These are phyloP conservation scores for Ogataea salicorniae DNA, from an alignment of 805 yeast genomes.

Conservation along the genomic window DNA sequence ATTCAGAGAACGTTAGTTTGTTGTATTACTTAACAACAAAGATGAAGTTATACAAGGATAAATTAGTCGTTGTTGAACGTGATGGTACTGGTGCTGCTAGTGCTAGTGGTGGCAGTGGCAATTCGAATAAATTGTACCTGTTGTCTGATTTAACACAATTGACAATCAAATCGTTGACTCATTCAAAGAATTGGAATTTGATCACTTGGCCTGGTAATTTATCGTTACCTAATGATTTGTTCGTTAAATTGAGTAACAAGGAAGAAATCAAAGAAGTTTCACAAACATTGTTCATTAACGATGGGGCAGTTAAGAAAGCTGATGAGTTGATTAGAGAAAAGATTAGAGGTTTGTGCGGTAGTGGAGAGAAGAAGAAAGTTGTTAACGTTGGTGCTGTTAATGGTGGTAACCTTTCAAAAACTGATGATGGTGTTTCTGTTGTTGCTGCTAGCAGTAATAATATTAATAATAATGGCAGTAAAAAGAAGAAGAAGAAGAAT, in stretches of 20 bases:
- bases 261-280: conserved; percentile 54
- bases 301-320: conserved; percentile 37
- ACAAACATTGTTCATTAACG: conserved; percentile 52
- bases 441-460: too few species aligned
- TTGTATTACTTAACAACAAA: conserved; percentile 73
- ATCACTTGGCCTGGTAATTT: conserved; percentile 80
- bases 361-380: neutral
- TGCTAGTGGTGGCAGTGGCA: neutral
- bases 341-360: conserved; percentile 1
- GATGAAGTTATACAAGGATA: conserved; percentile 71
- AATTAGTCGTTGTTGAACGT: conserved; percentile 13
- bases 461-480: too few species aligned
- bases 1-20: conserved; percentile 62
- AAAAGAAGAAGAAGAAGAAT: too few species aligned
- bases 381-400: too few species aligned
- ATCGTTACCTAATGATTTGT: conserved; percentile 65
- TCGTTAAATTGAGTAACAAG: conserved; percentile 51
- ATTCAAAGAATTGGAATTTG: conserved; percentile 59
- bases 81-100: too few species aligned
- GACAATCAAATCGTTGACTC: conserved; percentile 53
- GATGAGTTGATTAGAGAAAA: conserved; percentile 24
- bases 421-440: neutral
- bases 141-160: conserved; percentile 73
- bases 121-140: conserved; percentile 44
- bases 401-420: neutral